Conservation (phyloP, 2,329 filamentous ascomycete genomes). For the Purpureocillium takamizusanense region DNA sequence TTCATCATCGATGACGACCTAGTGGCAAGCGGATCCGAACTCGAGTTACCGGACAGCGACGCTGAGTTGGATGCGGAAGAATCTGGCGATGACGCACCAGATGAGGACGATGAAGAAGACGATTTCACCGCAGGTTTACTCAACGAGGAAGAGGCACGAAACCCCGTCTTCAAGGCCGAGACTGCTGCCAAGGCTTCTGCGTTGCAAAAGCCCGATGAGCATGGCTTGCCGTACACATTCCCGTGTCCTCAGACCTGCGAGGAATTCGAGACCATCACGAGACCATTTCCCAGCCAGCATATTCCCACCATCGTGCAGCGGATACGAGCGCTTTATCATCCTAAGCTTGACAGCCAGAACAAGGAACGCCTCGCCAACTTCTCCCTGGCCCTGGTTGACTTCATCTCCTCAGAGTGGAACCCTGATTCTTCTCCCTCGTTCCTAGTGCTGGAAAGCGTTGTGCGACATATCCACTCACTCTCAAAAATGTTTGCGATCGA, state of each 20-base stretch:
- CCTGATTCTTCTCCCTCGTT: slow-evolving; percentile 46
- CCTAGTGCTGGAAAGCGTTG: slow-evolving; percentile 63
- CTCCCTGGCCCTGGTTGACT: slow-evolving; percentile 55
- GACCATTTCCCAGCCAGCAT: slow-evolving; percentile 52
- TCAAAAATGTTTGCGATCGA: slow-evolving; percentile 76
- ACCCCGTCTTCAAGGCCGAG: slow-evolving; percentile 39
- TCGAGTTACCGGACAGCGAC: slow-evolving; percentile 48
- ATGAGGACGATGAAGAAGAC: slow-evolving; percentile 43
- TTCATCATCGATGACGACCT: slow-evolving; percentile 86
- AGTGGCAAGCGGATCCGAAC: slow-evolving; percentile 68
- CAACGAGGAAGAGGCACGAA: slow-evolving; percentile 45
- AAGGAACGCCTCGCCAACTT: slow-evolving; percentile 72
- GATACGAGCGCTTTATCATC: slow-evolving; percentile 86
- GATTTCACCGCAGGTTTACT: slow-evolving; percentile 66
- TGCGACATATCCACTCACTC: slow-evolving; percentile 87
- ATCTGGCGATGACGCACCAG: slow-evolving; percentile 18
- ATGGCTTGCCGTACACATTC: slow-evolving; percentile 72
- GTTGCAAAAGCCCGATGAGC: slow-evolving; percentile 33
- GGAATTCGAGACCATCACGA: slow-evolving; percentile 61
- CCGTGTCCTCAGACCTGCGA: slow-evolving; percentile 71
- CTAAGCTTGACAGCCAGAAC: slow-evolving; percentile 75
- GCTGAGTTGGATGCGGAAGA: slow-evolving; percentile 41
- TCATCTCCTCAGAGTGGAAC: slow-evolving; percentile 40
- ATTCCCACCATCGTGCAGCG: slow-evolving; percentile 76
- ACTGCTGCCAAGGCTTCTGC: slow-evolving; percentile 29